Evolutionary conservation across 2,329 filamentous ascomycete species (phyloP).

Genomic region (Arthrobotrys musiformis): DNA sequence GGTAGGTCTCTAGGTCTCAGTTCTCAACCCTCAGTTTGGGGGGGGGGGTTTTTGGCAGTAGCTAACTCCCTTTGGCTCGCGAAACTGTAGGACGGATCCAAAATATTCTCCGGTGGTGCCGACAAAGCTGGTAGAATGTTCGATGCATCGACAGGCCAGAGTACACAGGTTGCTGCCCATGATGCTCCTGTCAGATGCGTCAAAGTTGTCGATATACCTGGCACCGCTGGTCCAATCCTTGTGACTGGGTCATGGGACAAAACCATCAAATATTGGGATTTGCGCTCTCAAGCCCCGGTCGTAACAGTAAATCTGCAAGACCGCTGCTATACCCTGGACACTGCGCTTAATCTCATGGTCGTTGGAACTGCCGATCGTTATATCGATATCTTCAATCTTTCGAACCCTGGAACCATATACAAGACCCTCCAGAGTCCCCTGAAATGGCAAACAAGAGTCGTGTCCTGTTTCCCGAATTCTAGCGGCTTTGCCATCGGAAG

Average conservation of each 20-base stretch:
- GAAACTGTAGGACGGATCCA: conserved; percentile 79
- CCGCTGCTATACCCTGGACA: conserved; percentile 89
- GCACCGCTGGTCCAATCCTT: conserved; percentile 78
- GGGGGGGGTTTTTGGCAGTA: no score
- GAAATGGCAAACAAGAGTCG: conserved; percentile 97
- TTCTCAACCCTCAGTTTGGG: no score
- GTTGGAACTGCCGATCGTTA: conserved; percentile 93
- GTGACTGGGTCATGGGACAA: conserved; percentile 95
- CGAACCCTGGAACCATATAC: conserved; percentile 88
- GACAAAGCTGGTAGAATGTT: conserved; percentile 91
- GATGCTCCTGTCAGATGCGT: conserved; percentile 83
- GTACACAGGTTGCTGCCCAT: conserved; percentile 81
- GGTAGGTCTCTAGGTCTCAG: conserved; percentile 69
- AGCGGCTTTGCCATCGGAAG: conserved; percentile 93
- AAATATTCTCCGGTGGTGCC: conserved; percentile 85
- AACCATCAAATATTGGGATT: conserved; percentile 88
- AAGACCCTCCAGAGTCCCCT: conserved; percentile 95
- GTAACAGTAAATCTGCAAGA: conserved; percentile 77
- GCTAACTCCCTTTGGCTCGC: conserved; percentile 24
- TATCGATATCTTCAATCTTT: conserved; percentile 93
- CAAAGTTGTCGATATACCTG: conserved; percentile 77
- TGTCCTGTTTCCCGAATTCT: conserved; percentile 93
- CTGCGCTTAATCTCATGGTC: conserved; percentile 86
- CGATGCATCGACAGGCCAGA: conserved; percentile 77
- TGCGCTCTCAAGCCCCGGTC: conserved; percentile 74